phyloP scores from a whole-genome alignment of 176 grass and related monocot species.

The Carex scoparia region DNA sequence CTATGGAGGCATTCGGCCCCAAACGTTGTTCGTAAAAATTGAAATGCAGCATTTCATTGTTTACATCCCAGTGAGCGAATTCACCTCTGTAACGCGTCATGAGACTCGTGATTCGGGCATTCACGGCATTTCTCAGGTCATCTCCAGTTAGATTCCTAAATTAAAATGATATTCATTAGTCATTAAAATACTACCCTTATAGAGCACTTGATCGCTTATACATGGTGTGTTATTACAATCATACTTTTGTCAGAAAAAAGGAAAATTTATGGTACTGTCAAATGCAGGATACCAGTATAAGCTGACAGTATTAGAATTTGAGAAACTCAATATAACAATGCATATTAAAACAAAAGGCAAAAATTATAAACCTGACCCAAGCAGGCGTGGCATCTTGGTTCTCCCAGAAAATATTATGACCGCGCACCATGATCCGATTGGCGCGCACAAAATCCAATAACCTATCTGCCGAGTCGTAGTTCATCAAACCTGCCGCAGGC shows the following conservation, averaged over 20 bases:
- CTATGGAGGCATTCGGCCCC: constrained; percentile 60
- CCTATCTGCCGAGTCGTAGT: constrained; percentile 59
- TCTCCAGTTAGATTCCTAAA: constrained; percentile 44
- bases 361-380: constrained; percentile 47
- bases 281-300: background rate
- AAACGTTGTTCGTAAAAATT: constrained; percentile 91
- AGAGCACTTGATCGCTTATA: background rate
- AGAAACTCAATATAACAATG: background rate
- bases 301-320: background rate
- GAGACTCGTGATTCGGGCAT: constrained; percentile 65
- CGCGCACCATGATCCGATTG: constrained; percentile 69
- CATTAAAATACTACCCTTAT: background rate
- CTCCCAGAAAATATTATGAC: constrained; percentile 99
- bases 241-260: background rate
- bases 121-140: constrained; percentile 66
- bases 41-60: constrained; percentile 99
- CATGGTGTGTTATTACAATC: background rate
- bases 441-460: constrained; percentile 86
- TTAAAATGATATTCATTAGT: background rate
- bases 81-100: constrained; percentile 86
- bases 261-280: background rate
- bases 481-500: constrained; percentile 56
- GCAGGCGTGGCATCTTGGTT: constrained; percentile 74
- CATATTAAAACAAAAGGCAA: background rate
- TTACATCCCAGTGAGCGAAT: constrained; percentile 97